phyloP scores from a whole-genome alignment of 306 rosid species.

The Alnus rubra region DNA sequence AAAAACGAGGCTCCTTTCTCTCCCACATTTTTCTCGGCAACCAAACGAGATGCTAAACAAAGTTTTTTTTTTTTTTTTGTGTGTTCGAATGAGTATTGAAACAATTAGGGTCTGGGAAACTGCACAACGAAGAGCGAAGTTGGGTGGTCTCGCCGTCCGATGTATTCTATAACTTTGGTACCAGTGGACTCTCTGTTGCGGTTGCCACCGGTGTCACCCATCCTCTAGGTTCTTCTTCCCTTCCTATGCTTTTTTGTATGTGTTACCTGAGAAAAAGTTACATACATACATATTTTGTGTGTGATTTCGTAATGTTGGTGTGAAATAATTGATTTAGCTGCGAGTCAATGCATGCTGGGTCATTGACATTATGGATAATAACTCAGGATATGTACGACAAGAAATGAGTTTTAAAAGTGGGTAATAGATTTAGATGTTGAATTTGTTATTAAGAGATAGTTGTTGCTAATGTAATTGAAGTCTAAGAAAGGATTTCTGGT shows the following conservation, averaged over 20 bases:
- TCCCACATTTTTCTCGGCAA: background rate
- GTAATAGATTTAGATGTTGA: background rate
- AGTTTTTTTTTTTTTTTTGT: background rate
- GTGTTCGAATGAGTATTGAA: slow-evolving; percentile 9
- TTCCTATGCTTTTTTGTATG: slow-evolving; percentile 5
- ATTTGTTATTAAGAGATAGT: background rate
- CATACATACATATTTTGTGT: background rate
- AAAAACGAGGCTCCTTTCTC: background rate
- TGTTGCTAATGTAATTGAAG: background rate
- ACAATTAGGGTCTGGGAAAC: slow-evolving; percentile 41
- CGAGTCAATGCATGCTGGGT: background rate
- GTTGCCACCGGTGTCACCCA: slow-evolving; percentile 78
- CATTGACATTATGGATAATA: background rate
- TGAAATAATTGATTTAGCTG: background rate
- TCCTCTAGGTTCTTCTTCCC: slow-evolving; percentile 63
- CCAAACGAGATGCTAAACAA: background rate
- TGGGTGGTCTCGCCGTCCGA: slow-evolving; percentile 68
- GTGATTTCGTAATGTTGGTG: background rate
- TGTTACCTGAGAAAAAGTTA: too few relatives aligned
- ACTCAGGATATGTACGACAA: background rate
- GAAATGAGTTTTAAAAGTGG: background rate
- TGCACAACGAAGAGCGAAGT: slow-evolving; percentile 39
- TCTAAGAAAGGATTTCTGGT: background rate
- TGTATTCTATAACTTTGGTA: slow-evolving; percentile 64
- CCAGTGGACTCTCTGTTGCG: slow-evolving; percentile 86